Evolutionary conservation across 257 asterid species (phyloP).

Genomic region (Plectranthus barbatus): DNA sequence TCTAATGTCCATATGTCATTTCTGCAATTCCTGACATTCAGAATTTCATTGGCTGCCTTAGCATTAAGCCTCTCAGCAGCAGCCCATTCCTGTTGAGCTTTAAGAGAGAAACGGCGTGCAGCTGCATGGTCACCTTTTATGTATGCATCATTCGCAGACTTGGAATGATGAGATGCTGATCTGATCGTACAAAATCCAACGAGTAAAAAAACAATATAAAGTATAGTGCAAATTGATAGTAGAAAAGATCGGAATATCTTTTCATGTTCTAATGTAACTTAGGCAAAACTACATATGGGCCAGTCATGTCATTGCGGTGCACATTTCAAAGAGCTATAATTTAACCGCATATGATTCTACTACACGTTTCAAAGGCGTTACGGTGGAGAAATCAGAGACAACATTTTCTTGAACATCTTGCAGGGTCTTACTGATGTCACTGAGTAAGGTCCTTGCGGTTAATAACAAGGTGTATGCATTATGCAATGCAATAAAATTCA

Average conservation of each 20-base stretch:
- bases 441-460: background rate
- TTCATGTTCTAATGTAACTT: background rate
- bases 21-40: conserved; percentile 44
- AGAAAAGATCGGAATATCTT: background rate
- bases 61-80: conserved; percentile 63
- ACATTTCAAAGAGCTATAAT: background rate
- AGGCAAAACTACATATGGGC: background rate
- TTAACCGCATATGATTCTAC: background rate
- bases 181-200: conserved; percentile 32
- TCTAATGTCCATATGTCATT: conserved; percentile 81
- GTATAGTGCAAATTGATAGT: background rate
- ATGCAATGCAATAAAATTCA: background rate
- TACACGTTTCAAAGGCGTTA: background rate
- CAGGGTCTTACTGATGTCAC: background rate
- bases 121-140: conserved; percentile 64
- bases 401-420: background rate
- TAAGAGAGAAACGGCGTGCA: conserved; percentile 52
- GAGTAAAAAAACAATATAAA: background rate
- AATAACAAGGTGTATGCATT: background rate
- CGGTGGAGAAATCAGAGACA: background rate
- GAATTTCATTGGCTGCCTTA: conserved; percentile 76
- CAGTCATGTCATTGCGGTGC: background rate
- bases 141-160: conserved; percentile 67
- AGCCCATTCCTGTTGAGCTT: conserved; percentile 74
- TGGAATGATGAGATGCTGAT: conserved; percentile 71